Conservation (phyloP, 768 basidiomycete genomes). For the Hemileccinum impolitum region DNA sequence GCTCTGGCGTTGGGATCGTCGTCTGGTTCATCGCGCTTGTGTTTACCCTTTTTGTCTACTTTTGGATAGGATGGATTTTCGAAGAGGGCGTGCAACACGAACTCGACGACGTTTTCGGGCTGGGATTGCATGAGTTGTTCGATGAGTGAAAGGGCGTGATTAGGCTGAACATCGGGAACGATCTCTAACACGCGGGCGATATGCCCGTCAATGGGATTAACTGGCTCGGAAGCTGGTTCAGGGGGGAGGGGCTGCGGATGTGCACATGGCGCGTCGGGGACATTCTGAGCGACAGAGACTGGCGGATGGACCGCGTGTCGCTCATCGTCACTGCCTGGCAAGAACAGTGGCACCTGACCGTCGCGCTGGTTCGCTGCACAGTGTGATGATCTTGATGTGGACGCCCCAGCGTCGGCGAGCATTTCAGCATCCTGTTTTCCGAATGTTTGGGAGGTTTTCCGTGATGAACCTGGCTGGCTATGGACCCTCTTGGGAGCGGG, state of each 20-base stretch:
- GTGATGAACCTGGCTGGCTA: constrained; percentile 4
- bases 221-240: constrained; percentile 3
- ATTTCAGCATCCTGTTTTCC: constrained; percentile 11
- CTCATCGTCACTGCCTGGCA: constrained; percentile 38
- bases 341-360: constrained; percentile 30
- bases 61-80: constrained; percentile 63
- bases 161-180: constrained; percentile 64
- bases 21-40: constrained; percentile 35
- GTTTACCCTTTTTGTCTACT: constrained; percentile 45
- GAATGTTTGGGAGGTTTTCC: constrained; percentile 6
- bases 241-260: background rate
- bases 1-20: constrained; percentile 16
- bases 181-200: constrained; percentile 61
- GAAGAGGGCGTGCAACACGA: constrained; percentile 57
- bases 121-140: constrained; percentile 38
- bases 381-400: constrained; percentile 15
- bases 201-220: constrained; percentile 25
- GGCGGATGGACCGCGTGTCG: background rate
- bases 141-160: constrained; percentile 49
- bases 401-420: constrained; percentile 4
- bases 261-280: background rate
- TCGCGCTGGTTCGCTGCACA: constrained; percentile 1
- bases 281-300: background rate
- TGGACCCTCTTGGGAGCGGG: background rate
- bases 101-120: constrained; percentile 41